Evolutionary conservation across 148 eudicot genomes (phyloP), one percentile per base, ranked within the genome.

Genomic region (Arctostaphylos glauca): DNA sequence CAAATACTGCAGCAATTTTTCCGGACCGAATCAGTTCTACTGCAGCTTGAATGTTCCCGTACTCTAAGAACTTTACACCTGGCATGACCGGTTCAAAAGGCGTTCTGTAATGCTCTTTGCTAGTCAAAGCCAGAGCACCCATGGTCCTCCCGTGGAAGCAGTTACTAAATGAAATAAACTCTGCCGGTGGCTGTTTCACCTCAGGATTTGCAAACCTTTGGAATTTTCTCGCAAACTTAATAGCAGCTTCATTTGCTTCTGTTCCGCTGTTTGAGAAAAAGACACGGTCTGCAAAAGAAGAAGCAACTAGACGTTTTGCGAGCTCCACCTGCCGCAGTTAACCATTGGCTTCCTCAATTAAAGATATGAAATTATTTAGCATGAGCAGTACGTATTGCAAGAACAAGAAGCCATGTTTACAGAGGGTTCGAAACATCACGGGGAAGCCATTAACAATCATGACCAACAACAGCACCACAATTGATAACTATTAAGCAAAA

Each of bases 181-280:
- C 89, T 2, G 83, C 59, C 3, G 92, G 94, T 41, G 95, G 97
- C 46, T 89, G 81, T 70, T 85, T 80, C 48, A 58, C 70, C 67
- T 90, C 84, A 3, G 94, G 91, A 77, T 77, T 87, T 31, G 91
- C 79, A 84, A 78, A 76, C 79, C 92, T 87, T 73, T 96, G 98
- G 87, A 92, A 92, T 53, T 96, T 96, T 73, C 98, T 92, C 6
- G 98, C 85, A 85, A 96, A 96, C 84, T 96, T 96, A 56, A 96
- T 96, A 9, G 99, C 98, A 82, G 99, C 98, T 93, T 94, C 99
- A 83, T 88, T 96, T 48, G 98, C 99, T 85, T 96, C 99, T 4
- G 99, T 93, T 76, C 97, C 99, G 48, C 98, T 94, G 85, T 96
- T 96, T 25, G 92, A 83, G 80, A 92, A 94, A 83, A 96, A 96